phyloP scores from a whole-genome alignment of 148 eudicot genomes.

The Rheum nobile region DNA sequence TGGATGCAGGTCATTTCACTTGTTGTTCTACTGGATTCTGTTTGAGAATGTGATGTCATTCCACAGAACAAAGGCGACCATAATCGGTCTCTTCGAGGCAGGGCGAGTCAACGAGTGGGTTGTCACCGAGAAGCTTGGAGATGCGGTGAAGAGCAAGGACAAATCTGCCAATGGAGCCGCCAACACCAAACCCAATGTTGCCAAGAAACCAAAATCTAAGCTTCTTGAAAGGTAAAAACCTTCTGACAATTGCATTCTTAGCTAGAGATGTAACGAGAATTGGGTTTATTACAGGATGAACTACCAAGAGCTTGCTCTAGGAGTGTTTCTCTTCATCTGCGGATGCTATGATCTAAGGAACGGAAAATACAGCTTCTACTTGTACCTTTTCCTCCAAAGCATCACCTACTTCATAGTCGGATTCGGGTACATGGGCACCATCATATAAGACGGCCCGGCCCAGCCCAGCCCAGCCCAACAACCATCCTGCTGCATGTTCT shows the following conservation, averaged over 20 bases:
- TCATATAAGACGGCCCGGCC: constrained; percentile 28
- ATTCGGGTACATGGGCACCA: constrained; percentile 86
- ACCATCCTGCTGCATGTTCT: constrained; percentile 12
- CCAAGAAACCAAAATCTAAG: constrained; percentile 42
- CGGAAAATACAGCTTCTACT: constrained; percentile 65
- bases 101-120: constrained; percentile 96
- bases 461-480: background rate
- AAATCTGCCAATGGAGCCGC: constrained; percentile 14
- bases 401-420: constrained; percentile 75
- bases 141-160: constrained; percentile 56
- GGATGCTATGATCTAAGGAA: constrained; percentile 70
- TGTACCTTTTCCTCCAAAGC: constrained; percentile 83
- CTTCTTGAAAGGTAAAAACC: constrained; percentile 55
- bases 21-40: constrained; percentile 85
- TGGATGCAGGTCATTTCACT: constrained; percentile 66
- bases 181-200: constrained; percentile 24
- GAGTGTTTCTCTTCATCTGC: constrained; percentile 57
- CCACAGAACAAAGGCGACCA: constrained; percentile 90
- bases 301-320: constrained; percentile 67
- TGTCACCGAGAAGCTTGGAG: constrained; percentile 96
- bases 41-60: constrained; percentile 98
- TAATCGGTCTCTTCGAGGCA: constrained; percentile 78
- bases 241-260: background rate
- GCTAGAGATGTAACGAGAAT: background rate
- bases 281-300: constrained; percentile 36